Evolutionary conservation across 208 protist species (phyloP).

Genomic region (Zelonia costaricensis): DNA sequence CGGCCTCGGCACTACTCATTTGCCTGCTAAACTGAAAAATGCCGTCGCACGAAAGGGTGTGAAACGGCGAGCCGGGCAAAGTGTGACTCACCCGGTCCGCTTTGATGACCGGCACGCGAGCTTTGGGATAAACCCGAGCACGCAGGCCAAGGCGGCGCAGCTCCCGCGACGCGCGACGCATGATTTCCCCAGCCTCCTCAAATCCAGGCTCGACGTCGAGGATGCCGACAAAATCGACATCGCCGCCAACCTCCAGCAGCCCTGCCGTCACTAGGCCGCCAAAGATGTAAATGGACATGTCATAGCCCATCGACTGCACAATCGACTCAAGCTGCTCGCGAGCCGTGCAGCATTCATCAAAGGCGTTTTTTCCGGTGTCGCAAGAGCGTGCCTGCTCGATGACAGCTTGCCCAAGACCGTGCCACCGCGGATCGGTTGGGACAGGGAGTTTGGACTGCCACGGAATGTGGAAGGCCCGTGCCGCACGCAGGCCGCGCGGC

Average conservation of each 20-base stretch:
- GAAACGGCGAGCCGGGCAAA: slow-evolving; percentile 74
- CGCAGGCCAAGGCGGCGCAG: slow-evolving; percentile 77
- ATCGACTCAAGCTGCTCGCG: slow-evolving; percentile 81
- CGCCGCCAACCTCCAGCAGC: slow-evolving; percentile 82
- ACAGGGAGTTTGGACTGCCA: slow-evolving; percentile 61
- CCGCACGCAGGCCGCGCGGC: not conserved
- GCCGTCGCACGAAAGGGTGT: slow-evolving; percentile 68
- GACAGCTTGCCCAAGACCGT: slow-evolving; percentile 56
- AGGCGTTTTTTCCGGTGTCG: slow-evolving; percentile 80
- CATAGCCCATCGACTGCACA: slow-evolving; percentile 79
- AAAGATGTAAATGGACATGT: slow-evolving; percentile 89
- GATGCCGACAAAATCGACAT: slow-evolving; percentile 90
- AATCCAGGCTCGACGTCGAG: slow-evolving; percentile 81
- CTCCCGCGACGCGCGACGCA: slow-evolving; percentile 59
- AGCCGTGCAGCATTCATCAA: slow-evolving; percentile 79
- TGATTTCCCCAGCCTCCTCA: slow-evolving; percentile 79
- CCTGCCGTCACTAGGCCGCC: slow-evolving; percentile 80
- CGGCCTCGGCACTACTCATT: slow-evolving; percentile 44
- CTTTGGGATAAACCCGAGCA: slow-evolving; percentile 63
- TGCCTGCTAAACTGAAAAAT: slow-evolving; percentile 84
- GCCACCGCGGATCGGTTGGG: slow-evolving; percentile 41
- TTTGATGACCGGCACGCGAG: slow-evolving; percentile 86
- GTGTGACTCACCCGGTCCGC: slow-evolving; percentile 76
- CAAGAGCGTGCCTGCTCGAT: slow-evolving; percentile 54
- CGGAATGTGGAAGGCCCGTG: slow-evolving; percentile 35